Base-by-base conservation (phyloP, 2,329 filamentous ascomycete species). In the Torrubiellomyces zombiae region DNA sequence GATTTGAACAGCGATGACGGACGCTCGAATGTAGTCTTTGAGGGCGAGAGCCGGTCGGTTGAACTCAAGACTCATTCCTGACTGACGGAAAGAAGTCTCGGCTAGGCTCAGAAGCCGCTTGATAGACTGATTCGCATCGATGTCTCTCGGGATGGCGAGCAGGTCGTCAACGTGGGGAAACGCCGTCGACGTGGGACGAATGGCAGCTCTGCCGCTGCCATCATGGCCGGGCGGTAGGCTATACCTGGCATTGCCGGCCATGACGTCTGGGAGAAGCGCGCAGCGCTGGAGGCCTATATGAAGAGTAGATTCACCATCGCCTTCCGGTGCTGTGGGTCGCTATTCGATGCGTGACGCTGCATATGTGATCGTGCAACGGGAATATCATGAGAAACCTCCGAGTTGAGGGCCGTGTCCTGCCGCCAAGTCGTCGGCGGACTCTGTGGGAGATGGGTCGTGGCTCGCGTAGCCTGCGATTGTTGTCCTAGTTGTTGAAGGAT, bases 1-100 rank as follows among this genome's bases (percentile, higher is more conserved):
- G 20, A 74, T 56, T 28, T 86, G 73, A 25, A 83, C 63, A 9
- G 78, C 67, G 28, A 94, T 76, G 29, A 83, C 73, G 31, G 67
- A 83, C 8, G 85, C 80, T 33, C 75, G 69, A 29, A 95, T 64
- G 43, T 86, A 95, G 32, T 92, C 79, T 35, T 77, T 68, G 28
- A 92, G 75, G 3, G 85, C 85, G 18, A 71, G 50, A 42, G 89
- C 82, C 4, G 73, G 68, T 18, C 71, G 60, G 14, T 67, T 56
- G 50, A 78, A 75, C 32, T 67, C 65, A 30, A 72, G 58, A 28
- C 62, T 57, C 26, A 63, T 66, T 33, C 71, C 64, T 18, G 79
- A 75, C 38, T 67, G 61, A 31, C 60, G 59, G 30, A 73, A 55
- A 23, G 58, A 56, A 13, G 45, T 41, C 38, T 75, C 61, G 26